A percentile compares a stretch with the other conserved stretches of the same genome.
phyloP scores from a whole-genome alignment of 2,329 filamentous ascomycete species.

The Calonectria montana region DNA sequence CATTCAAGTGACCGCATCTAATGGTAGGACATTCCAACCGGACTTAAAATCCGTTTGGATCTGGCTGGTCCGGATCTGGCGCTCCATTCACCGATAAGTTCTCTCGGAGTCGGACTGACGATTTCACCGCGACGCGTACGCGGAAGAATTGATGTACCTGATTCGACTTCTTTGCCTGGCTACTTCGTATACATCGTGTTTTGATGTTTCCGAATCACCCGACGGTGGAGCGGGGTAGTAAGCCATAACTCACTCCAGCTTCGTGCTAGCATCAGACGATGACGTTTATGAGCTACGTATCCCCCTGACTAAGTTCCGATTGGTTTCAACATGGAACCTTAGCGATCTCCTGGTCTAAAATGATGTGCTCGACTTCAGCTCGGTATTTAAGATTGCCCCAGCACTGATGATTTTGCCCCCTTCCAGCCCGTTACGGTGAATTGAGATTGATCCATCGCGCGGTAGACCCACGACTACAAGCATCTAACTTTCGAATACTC shows the following conservation, averaged over 20 bases:
- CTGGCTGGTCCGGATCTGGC: background rate
- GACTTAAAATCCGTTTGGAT: background rate
- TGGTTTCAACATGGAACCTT: background rate
- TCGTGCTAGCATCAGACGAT: conserved; percentile 6
- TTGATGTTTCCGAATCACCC: background rate
- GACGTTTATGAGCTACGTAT: background rate
- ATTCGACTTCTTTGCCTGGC: background rate
- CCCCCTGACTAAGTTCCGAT: conserved; percentile 9
- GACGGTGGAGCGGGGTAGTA: background rate
- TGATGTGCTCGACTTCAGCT: conserved; percentile 11
- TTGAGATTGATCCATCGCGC: background rate
- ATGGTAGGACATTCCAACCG: background rate
- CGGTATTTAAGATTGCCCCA: background rate
- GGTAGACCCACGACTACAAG: background rate
- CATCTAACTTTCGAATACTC: background rate
- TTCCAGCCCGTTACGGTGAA: background rate
- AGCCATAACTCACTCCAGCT: background rate
- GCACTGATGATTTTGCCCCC: background rate
- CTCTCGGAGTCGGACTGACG: background rate
- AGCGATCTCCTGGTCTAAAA: background rate
- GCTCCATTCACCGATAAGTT: background rate
- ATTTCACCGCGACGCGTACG: background rate
- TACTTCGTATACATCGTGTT: background rate
- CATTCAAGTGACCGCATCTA: background rate
- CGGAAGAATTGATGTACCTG: background rate